Base-by-base conservation (phyloP, 192 early-diverging fungal species). In the Powellomyces hirtus region DNA sequence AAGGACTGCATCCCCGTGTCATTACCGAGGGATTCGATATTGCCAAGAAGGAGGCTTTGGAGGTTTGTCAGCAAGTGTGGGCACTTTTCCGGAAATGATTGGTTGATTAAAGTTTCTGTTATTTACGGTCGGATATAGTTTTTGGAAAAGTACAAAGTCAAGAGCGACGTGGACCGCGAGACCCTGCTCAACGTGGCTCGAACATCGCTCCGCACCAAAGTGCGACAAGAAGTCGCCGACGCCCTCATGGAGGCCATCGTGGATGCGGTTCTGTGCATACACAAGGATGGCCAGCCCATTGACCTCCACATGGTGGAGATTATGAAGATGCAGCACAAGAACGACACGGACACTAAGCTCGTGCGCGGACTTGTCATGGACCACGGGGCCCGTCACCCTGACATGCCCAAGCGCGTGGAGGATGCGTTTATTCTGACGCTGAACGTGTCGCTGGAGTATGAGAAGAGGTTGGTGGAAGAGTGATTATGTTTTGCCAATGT, bases 281-380 rank as follows among this genome's bases (percentile, higher is more conserved):
- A 87, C 49, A 83, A 81, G 58, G 86, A 89, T 31, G 91, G 85
- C 22, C 74, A 91, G 57, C 95, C 95, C 8, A 97, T 98, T 72
- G 97, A 99, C 77, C 83, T 99, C 62, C 94, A 97, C 72, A 99
- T 99, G 97, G 94, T 99, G 10, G 97, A 99, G 81, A 92, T 97
- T 66, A 99, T 99, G 96, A 96, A 96, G 84, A 97, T 99, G 97
- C 88, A 90, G 89, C 96, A 98, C 84, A 92, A 92, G 79, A 93
- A 88, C 37, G 95, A 94, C n/a, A 94, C 91, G n/a, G 97, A 99
- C 76, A 93, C 95, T 42, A 80, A 90, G 31, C 82, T 99, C 27
- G 87, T 99, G 52, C 89, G 91, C 62, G 97, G 97, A 38, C 80
- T 99, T 42, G 97, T 99, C 24, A 78, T 99, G 80, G 97, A 99